Evolutionary conservation across 2,329 filamentous ascomycete species (phyloP).

Genomic region (Fusarium citri): DNA sequence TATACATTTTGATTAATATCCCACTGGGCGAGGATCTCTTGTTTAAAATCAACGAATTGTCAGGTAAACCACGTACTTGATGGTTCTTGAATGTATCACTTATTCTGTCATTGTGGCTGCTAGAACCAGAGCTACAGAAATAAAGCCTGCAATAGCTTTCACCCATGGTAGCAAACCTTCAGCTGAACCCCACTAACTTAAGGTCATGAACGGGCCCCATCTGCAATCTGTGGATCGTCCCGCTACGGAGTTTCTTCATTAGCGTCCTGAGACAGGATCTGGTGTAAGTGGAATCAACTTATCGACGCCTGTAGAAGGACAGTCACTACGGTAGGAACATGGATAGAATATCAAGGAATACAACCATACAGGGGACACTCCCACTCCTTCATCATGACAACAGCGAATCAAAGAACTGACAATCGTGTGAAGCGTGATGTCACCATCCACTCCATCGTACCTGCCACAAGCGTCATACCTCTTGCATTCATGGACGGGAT

Average conservation of each 20-base stretch:
- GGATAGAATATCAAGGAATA: background rate
- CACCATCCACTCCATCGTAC: conserved; percentile 5
- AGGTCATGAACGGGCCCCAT: background rate
- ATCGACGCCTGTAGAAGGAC: background rate
- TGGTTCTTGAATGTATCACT: background rate
- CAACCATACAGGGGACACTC: background rate
- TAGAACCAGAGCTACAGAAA: background rate
- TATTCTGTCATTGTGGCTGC: conserved; percentile 3
- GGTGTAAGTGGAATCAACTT: conserved; percentile 4
- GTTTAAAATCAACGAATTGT: background rate
- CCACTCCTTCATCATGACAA: background rate
- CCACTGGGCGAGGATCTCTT: background rate
- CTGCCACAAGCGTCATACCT: conserved; percentile 20
- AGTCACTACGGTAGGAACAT: background rate
- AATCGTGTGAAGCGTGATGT: conserved; percentile 30
- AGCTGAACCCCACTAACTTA: conserved; percentile 4
- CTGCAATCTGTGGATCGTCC: conserved; percentile 27
- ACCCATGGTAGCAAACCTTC: background rate
- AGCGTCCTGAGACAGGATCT: conserved; percentile 6
- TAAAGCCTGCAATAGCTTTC: conserved; percentile 10
- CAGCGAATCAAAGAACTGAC: background rate
- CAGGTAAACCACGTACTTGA: background rate
- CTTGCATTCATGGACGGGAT: conserved; percentile 3
- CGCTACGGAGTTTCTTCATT: conserved; percentile 14
- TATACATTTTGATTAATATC: rapidly evolving